Evolutionary conservation across 306 rosid species (phyloP).

Genomic region (Quercus rubra): DNA sequence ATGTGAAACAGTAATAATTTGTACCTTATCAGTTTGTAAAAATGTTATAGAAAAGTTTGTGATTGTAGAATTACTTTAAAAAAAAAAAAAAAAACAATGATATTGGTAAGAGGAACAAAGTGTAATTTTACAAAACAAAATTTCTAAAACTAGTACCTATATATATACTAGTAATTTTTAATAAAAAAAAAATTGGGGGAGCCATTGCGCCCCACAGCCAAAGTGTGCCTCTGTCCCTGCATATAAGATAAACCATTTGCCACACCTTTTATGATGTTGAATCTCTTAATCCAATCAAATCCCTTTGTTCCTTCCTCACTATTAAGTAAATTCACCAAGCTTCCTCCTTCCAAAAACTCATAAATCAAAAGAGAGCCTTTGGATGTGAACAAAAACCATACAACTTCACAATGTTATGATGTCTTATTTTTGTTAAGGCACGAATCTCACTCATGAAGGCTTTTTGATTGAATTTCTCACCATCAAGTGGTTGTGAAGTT

Average conservation of each 20-base stretch:
- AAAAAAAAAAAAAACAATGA: too few species aligned
- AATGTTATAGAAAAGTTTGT: too few species aligned
- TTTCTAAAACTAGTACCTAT: too few species aligned
- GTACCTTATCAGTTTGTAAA: too few species aligned
- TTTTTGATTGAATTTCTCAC: not conserved
- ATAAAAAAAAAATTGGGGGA: too few species aligned
- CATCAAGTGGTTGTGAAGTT: not conserved
- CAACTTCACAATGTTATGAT: slow-evolving; percentile 22
- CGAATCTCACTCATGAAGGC: slow-evolving; percentile 22
- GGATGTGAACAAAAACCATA: slow-evolving; percentile 16
- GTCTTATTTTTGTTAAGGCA: slow-evolving; percentile 14
- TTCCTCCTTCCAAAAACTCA: slow-evolving; percentile 13
- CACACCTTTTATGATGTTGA: not conserved
- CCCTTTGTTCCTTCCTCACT: not conserved
- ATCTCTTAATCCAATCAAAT: slow-evolving; percentile 12
- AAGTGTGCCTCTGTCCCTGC: not conserved
- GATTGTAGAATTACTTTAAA: too few species aligned
- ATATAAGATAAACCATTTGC: slow-evolving; percentile 7
- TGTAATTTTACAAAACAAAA: too few species aligned
- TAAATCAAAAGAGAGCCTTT: slow-evolving; percentile 15
- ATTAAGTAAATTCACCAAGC: not conserved
- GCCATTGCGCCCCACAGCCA: too few species aligned
- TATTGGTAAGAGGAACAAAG: too few species aligned
- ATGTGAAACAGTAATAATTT: too few species aligned
- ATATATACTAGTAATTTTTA: too few species aligned